Evolutionary conservation across 225 moss, liverwort and hornwort genomes (phyloP).

Genomic region (Sphagnum tenellum): DNA sequence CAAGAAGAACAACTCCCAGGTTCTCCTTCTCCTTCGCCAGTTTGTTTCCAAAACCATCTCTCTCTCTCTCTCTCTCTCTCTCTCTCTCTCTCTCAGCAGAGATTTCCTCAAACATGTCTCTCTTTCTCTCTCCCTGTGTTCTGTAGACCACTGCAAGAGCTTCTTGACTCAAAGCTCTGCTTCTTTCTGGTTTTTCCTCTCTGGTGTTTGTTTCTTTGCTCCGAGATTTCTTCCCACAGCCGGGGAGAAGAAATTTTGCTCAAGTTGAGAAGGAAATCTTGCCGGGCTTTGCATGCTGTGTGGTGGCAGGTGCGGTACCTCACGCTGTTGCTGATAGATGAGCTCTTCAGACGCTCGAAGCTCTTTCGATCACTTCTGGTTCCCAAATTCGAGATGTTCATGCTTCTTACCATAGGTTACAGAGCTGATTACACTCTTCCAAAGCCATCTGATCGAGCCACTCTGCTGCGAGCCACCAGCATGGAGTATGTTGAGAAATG

Average conservation of each 20-base stretch:
- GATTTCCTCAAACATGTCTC: too few relatives aligned
- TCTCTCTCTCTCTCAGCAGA: too few relatives aligned
- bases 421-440: slow-evolving; percentile 79
- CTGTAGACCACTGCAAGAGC: too few relatives aligned
- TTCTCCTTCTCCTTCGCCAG: slow-evolving; percentile 1
- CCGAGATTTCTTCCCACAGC: too few relatives aligned
- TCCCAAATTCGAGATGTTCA: slow-evolving; percentile 76
- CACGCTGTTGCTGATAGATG: slow-evolving; percentile 72
- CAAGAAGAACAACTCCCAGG: slow-evolving; percentile 90
- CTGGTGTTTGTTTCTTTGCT: too few relatives aligned
- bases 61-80: too few relatives aligned
- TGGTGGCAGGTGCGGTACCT: slow-evolving; percentile 77
- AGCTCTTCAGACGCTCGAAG: slow-evolving; percentile 81
- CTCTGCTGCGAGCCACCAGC: slow-evolving; percentile 58
- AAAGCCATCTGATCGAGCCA: slow-evolving; percentile 74
- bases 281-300: too few relatives aligned
- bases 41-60: neutral
- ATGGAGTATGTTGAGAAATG: slow-evolving; percentile 91
- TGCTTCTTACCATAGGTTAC: slow-evolving; percentile 76
- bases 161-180: too few relatives aligned
- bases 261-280: too few relatives aligned
- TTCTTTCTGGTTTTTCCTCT: too few relatives aligned
- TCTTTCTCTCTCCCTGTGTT: too few relatives aligned
- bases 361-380: slow-evolving; percentile 80
- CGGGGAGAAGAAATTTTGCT: too few relatives aligned